Conservation (phyloP, 2,329 filamentous ascomycete species). For the Fusarium sp. region DNA sequence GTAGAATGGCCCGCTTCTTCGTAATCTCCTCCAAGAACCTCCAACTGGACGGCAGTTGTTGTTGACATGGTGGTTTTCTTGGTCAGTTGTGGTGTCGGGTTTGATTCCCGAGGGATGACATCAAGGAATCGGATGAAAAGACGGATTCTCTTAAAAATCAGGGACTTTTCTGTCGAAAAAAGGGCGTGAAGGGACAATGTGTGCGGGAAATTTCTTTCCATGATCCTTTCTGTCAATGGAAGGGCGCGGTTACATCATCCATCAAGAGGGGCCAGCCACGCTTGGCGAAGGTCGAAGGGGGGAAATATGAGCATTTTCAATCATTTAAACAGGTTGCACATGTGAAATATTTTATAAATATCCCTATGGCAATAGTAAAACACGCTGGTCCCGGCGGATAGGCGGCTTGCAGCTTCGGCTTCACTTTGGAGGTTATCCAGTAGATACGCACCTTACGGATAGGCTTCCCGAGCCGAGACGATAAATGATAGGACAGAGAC, state of each 20-base stretch:
- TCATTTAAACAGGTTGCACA: neutral
- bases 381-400: no score
- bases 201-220: neutral
- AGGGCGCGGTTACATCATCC: slow-evolving; percentile 28
- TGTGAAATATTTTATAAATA: neutral
- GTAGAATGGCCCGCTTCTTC: neutral
- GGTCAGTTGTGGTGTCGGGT: neutral
- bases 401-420: no score
- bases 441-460: neutral
- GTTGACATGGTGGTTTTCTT: slow-evolving; percentile 22
- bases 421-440: neutral
- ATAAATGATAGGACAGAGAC: neutral
- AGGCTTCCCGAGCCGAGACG: neutral
- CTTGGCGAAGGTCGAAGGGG: neutral
- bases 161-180: neutral
- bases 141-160: neutral
- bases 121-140: neutral
- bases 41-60: slow-evolving; percentile 26
- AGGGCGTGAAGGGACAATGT: neutral
- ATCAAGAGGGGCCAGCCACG: neutral
- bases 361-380: neutral
- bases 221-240: slow-evolving; percentile 17
- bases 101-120: neutral
- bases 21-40: slow-evolving; percentile 20
- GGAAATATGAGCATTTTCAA: no score